Base-by-base conservation (phyloP, 2,329 filamentous ascomycete genomes). In the Fusarium nygamai region DNA sequence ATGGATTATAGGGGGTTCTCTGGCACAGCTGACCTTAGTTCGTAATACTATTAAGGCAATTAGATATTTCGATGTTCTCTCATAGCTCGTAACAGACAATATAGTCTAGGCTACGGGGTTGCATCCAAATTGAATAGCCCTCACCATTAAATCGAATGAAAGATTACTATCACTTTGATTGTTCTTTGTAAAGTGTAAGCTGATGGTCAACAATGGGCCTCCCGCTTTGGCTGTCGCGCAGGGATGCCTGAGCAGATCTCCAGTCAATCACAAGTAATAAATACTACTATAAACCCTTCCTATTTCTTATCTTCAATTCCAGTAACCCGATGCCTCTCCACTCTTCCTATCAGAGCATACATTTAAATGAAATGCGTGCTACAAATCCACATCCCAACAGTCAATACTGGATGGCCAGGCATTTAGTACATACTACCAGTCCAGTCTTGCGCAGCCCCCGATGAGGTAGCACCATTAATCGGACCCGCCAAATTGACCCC, bases 21-120 rank as follows among this genome's bases (percentile, higher is more conserved):
- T 0, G 13, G 12, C 14, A 9, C 8, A 11, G 3, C 14, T 8
- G 0, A 6, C 29, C 9, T 4, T 8, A 11, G 9, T 11, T 22
- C 4, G 4, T 11, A 16, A 16, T 16, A 16, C 22, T 16, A 13
- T 16, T 13, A 10, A 4, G 27, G 6, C 11, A 22, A 8, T 22
- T 29, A 29, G 27, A 31, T 14, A 48, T 17, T 4, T 16, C 27
- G 1, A 27, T 3, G 4, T 31, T 22, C 3, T 22, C 9, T 44
- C 12, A 22, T 39, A 13, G 38, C 11, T 13, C 11, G 16, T 19
- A 44, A 19, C 11, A 8, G n/a, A 44, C 11, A 5, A 24, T 12
- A 19, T n/a, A 24, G 43, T 24, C n/a, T 17, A 39, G 20, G 20
- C 11, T 39, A 39, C 38, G 11, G 5, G 10, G 5, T 38, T 20